phyloP scores from a whole-genome alignment of 2,329 filamentous ascomycete species.

The Beauveria varroae region DNA sequence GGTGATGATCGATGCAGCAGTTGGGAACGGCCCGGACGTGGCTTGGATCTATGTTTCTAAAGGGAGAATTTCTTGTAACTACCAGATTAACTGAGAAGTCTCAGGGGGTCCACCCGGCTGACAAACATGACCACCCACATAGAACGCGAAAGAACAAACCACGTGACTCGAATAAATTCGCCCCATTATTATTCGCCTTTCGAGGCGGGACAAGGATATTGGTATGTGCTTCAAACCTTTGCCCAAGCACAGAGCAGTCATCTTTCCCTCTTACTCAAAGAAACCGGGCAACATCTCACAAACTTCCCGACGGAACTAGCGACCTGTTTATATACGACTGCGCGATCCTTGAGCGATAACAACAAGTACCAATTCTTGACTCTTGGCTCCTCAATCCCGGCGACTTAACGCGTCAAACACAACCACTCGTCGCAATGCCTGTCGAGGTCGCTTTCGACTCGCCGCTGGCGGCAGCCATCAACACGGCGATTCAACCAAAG shows the following conservation, averaged over 20 bases:
- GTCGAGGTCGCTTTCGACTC: slow-evolving; percentile 70
- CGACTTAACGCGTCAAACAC: slow-evolving; percentile 3
- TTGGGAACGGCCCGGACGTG: neutral
- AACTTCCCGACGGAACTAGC: slow-evolving; percentile 35
- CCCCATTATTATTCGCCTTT: slow-evolving; percentile 2
- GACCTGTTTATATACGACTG: neutral
- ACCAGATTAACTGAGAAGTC: neutral
- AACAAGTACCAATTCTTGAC: slow-evolving; percentile 28
- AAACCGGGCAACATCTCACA: slow-evolving; percentile 39
- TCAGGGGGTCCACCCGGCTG: neutral
- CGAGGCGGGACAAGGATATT: neutral
- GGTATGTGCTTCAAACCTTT: slow-evolving; percentile 6
- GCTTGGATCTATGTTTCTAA: neutral
- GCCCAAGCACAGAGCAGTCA: slow-evolving; percentile 3
- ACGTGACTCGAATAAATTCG: neutral
- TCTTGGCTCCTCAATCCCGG: slow-evolving; percentile 21
- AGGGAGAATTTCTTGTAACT: neutral
- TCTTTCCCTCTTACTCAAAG: neutral
- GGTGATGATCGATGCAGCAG: neutral
- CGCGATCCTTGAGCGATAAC: slow-evolving; percentile 53
- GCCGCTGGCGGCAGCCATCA: slow-evolving; percentile 77
- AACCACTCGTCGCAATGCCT: slow-evolving; percentile 50
- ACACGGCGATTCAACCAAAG: slow-evolving; percentile 78
- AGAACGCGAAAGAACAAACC: neutral
- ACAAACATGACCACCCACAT: neutral